Conservation (phyloP, 192 early-diverging fungal species). For the Lunasporangiospora selenospora region DNA sequence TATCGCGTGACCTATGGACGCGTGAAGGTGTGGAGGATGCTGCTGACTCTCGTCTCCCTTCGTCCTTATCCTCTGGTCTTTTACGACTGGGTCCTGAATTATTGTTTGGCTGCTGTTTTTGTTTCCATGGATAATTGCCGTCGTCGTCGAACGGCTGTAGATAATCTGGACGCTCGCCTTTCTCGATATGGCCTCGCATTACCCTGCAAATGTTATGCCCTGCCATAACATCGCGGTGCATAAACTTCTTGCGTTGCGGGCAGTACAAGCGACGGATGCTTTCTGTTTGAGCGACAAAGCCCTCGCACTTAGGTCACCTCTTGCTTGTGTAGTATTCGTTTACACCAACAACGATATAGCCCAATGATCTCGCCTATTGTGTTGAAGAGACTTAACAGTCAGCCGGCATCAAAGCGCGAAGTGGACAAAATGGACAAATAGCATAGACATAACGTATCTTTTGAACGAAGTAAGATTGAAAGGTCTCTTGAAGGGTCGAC, state of each 20-base stretch:
- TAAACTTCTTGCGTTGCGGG: neutral
- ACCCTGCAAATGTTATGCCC: neutral
- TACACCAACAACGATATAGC: conserved; percentile 1
- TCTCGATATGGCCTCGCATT: neutral
- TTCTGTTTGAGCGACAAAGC: neutral
- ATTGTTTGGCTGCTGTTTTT: too few species aligned
- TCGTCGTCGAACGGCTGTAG: neutral
- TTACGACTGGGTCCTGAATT: too few species aligned
- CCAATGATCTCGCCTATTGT: conserved; percentile 2
- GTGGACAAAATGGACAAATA: neutral
- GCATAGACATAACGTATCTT: too few species aligned
- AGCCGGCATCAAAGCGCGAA: neutral
- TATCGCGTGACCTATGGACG: too few species aligned
- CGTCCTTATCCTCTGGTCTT: too few species aligned
- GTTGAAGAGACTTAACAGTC: neutral
- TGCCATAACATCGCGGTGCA: conserved; percentile 2
- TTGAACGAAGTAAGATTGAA: conserved; percentile 11
- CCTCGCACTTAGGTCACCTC: conserved; percentile 5
- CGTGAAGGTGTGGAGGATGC: too few species aligned
- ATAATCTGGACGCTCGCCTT: neutral
- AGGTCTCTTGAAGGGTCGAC: conserved; percentile 2
- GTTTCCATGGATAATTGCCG: conserved; percentile 1
- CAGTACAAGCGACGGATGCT: neutral
- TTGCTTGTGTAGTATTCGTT: conserved; percentile 6
- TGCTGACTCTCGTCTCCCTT: too few species aligned